Evolutionary conservation across 805 yeast genomes (phyloP).

Genomic region (Barnettozyma pratensis): DNA sequence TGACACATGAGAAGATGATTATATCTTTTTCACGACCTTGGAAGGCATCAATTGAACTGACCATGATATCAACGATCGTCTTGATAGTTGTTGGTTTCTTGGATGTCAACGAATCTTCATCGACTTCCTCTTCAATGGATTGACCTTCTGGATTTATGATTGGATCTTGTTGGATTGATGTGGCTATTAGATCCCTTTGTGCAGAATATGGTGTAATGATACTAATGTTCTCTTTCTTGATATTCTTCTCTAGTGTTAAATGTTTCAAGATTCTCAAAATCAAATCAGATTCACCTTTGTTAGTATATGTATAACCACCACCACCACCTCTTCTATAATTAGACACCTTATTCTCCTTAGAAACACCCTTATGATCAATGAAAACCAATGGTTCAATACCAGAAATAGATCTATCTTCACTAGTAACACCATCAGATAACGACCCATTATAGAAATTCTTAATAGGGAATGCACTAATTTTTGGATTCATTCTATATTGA

Average conservation of each 20-base stretch:
- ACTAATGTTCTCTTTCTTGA: conserved; percentile 49
- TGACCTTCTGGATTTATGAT: conserved; percentile 50
- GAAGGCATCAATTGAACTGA: conserved; percentile 74
- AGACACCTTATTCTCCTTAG: conserved; percentile 44
- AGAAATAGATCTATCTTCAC: conserved; percentile 40
- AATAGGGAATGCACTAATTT: conserved; percentile 57
- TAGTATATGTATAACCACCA: conserved; percentile 56
- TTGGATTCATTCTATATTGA: conserved; percentile 66
- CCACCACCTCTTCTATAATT: conserved; percentile 34
- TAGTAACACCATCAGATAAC: conserved; percentile 55
- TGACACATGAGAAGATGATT: conserved; percentile 69
- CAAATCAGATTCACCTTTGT: conserved; percentile 45
- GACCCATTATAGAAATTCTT: conserved; percentile 43
- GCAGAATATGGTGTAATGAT: conserved; percentile 75
- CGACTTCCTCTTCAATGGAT: conserved; percentile 46
- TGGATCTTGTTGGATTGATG: conserved; percentile 41
- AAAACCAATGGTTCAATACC: conserved; percentile 53
- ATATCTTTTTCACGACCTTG: conserved; percentile 85
- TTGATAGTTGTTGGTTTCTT: conserved; percentile 21
- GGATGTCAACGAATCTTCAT: conserved; percentile 38
- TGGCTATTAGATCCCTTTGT: conserved; percentile 60
- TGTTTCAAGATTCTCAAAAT: conserved; percentile 44
- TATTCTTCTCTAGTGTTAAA: conserved; percentile 49
- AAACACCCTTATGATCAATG: conserved; percentile 51
- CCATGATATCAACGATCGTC: conserved; percentile 38